Evolutionary conservation across 176 grass and related monocot genomes (phyloP), one percentile per base, ranked within the genome.

Genomic region (Avena eriantha): DNA sequence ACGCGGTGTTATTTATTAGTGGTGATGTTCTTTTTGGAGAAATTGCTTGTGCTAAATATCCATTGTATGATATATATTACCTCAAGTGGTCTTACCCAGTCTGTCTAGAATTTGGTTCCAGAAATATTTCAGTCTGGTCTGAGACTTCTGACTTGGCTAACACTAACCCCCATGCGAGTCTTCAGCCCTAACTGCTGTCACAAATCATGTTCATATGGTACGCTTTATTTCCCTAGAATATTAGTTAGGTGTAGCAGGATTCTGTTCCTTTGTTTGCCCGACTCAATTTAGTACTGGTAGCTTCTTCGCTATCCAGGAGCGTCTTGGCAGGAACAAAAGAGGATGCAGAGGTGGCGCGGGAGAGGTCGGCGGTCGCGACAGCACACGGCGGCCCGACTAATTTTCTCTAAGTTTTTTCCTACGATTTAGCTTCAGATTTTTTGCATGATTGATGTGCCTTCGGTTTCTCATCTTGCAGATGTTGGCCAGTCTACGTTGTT

Each of bases 11-110:
- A 78, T 98, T 98, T 76, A 79, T 92, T 81, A 98, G 96, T 82
- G 96, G 93, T 18, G 96, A 98, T 92, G 86, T 98, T 84, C 96
- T 95, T 77, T 98, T 94, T 82, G 96, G 96, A 91, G 96, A 98
- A 87, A 95, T 98, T n/a, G 7, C 88, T 60, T 89, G 92, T 70
- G 49, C 61, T 83, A 74, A 79, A 46, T 98, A 92, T 91, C 92
- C 96, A 53, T 76, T 91, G 7, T 98, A 95, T 41, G 96, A n/a
- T n/a, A n/a, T n/a, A 98, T 83, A 87, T 98, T 87, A 98, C 96
- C 54, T 95, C 93, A 66, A 98, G 96, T 84, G 96, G 96, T 63
- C 86, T 95, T 75, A 98, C 96, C 80, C 93, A 93, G 76, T 95
- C 96, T 84, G 87, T 94, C 0, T 92, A 98, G 34, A 90, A 92